phyloP scores from a whole-genome alignment of 805 yeast species.

The Priceomyces carsonii region DNA sequence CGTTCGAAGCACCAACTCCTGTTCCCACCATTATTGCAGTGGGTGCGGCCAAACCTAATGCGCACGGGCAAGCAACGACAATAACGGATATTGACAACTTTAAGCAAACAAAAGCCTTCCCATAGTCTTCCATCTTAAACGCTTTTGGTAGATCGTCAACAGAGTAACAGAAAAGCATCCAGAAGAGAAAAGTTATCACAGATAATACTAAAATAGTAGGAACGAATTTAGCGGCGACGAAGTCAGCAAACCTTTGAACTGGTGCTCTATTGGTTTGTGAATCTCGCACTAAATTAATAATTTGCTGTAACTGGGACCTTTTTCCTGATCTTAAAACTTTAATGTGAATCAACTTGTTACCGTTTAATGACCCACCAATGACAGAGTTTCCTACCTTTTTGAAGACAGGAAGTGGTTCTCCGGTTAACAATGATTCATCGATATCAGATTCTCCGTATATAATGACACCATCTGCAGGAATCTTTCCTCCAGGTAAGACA shows the following conservation, averaged over 20 bases:
- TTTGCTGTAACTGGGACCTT: slow-evolving; percentile 83
- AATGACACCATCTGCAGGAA: slow-evolving; percentile 91
- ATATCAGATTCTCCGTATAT: slow-evolving; percentile 77
- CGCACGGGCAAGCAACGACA: slow-evolving; percentile 99
- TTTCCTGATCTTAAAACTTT: slow-evolving; percentile 73
- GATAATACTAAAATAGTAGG: slow-evolving; percentile 69
- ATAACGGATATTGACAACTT: slow-evolving; percentile 86
- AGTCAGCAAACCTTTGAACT: slow-evolving; percentile 85
- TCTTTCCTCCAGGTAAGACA: slow-evolving; percentile 79
- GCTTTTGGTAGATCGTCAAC: slow-evolving; percentile 43
- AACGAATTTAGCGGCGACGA: slow-evolving; percentile 81
- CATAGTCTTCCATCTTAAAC: slow-evolving; percentile 48
- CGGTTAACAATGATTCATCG: slow-evolving; percentile 89
- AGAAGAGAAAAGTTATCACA: slow-evolving; percentile 54
- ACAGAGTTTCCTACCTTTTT: slow-evolving; percentile 63
- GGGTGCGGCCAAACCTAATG: slow-evolving; percentile 95
- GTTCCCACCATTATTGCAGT: slow-evolving; percentile 99
- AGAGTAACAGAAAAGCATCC: slow-evolving; percentile 35
- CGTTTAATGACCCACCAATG: slow-evolving; percentile 91
- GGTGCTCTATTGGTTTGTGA: slow-evolving; percentile 92
- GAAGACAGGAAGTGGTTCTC: slow-evolving; percentile 78
- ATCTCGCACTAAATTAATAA: slow-evolving; percentile 80
- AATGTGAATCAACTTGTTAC: slow-evolving; percentile 69
- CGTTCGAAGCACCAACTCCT: slow-evolving; percentile 89
- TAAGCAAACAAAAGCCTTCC: slow-evolving; percentile 65